A percentile compares a stretch with the other conserved stretches of the same genome.
Evolutionary conservation across 768 basidiomycete genomes (phyloP).

Genomic region (Rhodotorula diobovata): DNA sequence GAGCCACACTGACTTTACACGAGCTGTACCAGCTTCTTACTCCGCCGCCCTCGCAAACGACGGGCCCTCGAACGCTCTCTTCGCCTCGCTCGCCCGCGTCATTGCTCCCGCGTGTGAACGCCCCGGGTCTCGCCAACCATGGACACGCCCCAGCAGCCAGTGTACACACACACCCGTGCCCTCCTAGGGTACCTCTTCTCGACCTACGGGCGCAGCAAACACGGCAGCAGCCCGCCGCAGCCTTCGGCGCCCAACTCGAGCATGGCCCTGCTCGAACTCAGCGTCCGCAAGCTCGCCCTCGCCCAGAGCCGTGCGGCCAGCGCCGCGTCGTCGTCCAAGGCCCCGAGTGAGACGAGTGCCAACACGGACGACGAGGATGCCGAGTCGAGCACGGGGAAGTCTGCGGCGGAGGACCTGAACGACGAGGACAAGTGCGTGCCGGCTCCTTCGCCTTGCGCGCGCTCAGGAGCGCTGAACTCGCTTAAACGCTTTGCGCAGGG

Average conservation of each 20-base stretch:
- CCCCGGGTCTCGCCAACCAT: not conserved
- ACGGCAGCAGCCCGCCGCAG: slow-evolving; percentile 8
- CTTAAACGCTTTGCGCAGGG: not conserved
- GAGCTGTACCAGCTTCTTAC: too few relatives aligned
- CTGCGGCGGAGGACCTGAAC: slow-evolving; percentile 6
- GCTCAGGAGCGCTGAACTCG: not conserved
- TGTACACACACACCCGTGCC: slow-evolving; percentile 25
- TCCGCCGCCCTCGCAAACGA: too few relatives aligned
- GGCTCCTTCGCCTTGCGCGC: too few relatives aligned
- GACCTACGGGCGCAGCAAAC: slow-evolving; percentile 15
- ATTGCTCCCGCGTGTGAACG: not conserved
- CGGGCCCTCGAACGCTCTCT: not conserved
- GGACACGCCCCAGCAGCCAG: not conserved
- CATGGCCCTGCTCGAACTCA: slow-evolving; percentile 30
- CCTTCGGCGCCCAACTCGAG: slow-evolving; percentile 1
- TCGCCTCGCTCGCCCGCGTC: not conserved
- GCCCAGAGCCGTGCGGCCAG: slow-evolving; percentile 31
- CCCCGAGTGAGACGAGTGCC: slow-evolving; percentile 25
- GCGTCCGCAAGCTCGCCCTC: slow-evolving; percentile 32
- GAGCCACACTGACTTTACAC: too few relatives aligned
- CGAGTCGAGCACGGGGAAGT: not conserved
- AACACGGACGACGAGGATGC: slow-evolving; percentile 32
- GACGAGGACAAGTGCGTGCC: slow-evolving; percentile 27
- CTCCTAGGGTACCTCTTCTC: slow-evolving; percentile 31
- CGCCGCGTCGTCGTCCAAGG: slow-evolving; percentile 16